These are phyloP conservation scores for Sclerotinia nivalis DNA, from an alignment of 2,329 filamentous ascomycete species.

Conservation along the genomic window DNA sequence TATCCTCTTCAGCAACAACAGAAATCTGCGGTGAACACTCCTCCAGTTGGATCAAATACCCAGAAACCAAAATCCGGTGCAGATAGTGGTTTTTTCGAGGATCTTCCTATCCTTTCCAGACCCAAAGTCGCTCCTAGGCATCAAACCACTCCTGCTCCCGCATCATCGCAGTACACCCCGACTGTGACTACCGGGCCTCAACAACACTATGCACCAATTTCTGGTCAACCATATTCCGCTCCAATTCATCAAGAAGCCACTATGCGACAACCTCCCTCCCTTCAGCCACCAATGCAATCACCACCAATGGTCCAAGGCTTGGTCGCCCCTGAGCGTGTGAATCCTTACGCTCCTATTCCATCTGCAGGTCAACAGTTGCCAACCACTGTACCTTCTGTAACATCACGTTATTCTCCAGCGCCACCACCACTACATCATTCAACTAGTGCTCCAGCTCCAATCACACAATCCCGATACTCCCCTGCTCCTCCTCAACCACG, in stretches of 20 bases:
- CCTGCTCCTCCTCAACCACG: constrained; percentile 44
- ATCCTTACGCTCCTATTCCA: constrained; percentile 40
- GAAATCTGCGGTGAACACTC: constrained; percentile 15
- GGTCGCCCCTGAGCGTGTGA: constrained; percentile 39
- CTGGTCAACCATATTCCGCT: constrained; percentile 12
- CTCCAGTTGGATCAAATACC: constrained; percentile 10
- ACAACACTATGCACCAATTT: constrained; percentile 22
- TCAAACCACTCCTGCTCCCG: constrained; percentile 30
- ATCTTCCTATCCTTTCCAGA: constrained; percentile 64
- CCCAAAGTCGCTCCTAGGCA: constrained; percentile 62
- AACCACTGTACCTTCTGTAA: constrained; percentile 41
- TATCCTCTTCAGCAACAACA: constrained; percentile 27
- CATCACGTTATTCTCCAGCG: constrained; percentile 61
- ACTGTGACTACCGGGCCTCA: constrained; percentile 21
- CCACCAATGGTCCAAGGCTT: constrained; percentile 33
- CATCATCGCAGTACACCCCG: constrained; percentile 32
- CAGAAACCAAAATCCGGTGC: constrained; percentile 41
- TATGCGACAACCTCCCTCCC: constrained; percentile 23
- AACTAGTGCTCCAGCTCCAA: constrained; percentile 45
- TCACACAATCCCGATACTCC: constrained; percentile 41
- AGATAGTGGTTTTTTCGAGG: constrained; percentile 68
- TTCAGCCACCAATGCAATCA: constrained; percentile 28
- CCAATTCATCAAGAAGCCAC: constrained; percentile 15
- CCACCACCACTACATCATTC: constrained; percentile 47
- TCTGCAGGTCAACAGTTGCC: constrained; percentile 23